These are phyloP conservation scores for Canavalia gladiata DNA, from an alignment of 306 rosid genomes.

Conservation along the genomic window DNA sequence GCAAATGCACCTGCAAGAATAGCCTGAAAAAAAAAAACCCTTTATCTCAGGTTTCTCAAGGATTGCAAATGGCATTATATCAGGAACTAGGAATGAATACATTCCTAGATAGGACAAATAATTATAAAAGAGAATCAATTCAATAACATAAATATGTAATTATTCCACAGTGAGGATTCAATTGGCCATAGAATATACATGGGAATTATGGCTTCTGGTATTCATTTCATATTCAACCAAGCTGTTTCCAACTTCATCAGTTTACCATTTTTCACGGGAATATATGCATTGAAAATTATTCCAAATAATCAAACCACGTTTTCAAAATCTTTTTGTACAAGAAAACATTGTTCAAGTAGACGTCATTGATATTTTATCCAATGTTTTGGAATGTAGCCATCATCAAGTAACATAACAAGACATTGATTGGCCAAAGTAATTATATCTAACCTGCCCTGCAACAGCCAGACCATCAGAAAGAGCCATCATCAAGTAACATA, in stretches of 20 bases:
- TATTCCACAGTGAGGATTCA: neutral
- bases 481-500: conserved; percentile 16
- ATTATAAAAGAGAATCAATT: conserved; percentile 1
- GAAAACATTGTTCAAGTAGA: neutral
- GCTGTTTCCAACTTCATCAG: neutral
- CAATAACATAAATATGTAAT: neutral
- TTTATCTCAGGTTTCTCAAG: neutral
- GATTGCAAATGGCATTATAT: conserved; percentile 4
- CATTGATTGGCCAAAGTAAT: conserved; percentile 16
- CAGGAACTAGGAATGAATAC: neutral
- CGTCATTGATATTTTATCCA: neutral
- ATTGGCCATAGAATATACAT: neutral
- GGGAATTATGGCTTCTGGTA: neutral
- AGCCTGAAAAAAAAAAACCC: conserved; percentile 59
- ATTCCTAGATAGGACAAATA: neutral
- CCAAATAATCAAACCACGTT: conserved; percentile 4
- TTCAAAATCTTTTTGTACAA: neutral
- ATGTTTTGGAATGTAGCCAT: conserved; percentile 3
- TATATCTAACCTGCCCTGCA: conserved; percentile 87
- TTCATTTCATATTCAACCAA: neutral
- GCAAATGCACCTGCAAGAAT: conserved; percentile 97
- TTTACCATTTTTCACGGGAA: neutral
- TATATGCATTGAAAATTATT: conserved; percentile 9
- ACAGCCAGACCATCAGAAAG: conserved; percentile 97
- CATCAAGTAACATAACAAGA: neutral